Conservation (phyloP, 805 yeast genomes). For the Phaffomyces thermotolerans region DNA sequence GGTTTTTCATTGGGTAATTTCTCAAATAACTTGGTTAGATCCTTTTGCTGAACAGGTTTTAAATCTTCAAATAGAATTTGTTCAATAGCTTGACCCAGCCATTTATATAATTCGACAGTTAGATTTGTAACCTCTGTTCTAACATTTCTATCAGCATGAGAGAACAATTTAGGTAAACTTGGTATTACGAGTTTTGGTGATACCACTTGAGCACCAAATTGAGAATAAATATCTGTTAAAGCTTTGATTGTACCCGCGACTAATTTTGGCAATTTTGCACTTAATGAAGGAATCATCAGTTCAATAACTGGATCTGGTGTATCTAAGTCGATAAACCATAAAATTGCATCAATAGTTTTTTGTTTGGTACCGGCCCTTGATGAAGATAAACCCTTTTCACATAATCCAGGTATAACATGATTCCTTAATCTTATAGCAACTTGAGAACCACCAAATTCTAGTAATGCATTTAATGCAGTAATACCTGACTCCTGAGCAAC, state of each 20-base stretch:
- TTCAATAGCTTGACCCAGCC: constrained; percentile 59
- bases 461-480: constrained; percentile 42
- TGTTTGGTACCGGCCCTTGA: constrained; percentile 68
- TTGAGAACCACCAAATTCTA: constrained; percentile 48
- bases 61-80: constrained; percentile 56
- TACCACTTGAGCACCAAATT: constrained; percentile 58
- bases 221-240: constrained; percentile 38
- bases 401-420: constrained; percentile 41
- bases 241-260: constrained; percentile 62
- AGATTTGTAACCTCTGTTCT: constrained; percentile 69
- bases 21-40: constrained; percentile 62
- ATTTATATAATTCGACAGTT: constrained; percentile 60
- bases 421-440: constrained; percentile 35
- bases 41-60: constrained; percentile 90
- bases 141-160: constrained; percentile 82
- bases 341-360: constrained; percentile 53
- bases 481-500: constrained; percentile 87
- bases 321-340: constrained; percentile 58
- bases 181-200: constrained; percentile 53
- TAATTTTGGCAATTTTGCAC: constrained; percentile 67
- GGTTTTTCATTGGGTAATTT: constrained; percentile 37
- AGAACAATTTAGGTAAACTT: constrained; percentile 58
- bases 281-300: constrained; percentile 51
- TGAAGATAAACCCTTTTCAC: constrained; percentile 79
- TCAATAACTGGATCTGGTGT: constrained; percentile 62